Evolutionary conservation across 345 rosid species (phyloP).

Genomic region (Angophora floribunda): DNA sequence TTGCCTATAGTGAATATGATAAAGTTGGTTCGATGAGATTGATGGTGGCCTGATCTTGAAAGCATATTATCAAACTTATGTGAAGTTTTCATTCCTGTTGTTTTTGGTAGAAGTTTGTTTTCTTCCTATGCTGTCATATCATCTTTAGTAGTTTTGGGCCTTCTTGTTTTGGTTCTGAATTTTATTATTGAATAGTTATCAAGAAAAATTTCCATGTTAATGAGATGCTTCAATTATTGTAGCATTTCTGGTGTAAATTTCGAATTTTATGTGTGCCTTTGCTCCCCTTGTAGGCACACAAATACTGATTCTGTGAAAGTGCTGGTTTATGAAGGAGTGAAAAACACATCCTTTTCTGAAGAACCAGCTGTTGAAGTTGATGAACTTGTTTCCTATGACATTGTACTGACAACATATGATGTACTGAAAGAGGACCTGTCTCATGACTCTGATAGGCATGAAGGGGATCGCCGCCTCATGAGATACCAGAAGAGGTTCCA

Average conservation of each 20-base stretch:
- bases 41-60: neutral
- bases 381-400: slow-evolving; percentile 67
- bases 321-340: slow-evolving; percentile 79
- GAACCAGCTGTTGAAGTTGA: slow-evolving; percentile 35
- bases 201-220: neutral
- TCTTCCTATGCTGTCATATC: neutral
- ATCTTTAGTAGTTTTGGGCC: neutral
- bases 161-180: neutral
- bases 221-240: neutral
- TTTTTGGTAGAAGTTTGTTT: neutral
- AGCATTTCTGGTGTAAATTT: neutral
- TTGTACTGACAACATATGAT: slow-evolving; percentile 87
- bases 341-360: slow-evolving; percentile 51
- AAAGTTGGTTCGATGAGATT: neutral
- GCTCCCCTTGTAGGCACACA: slow-evolving; percentile 56
- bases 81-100: neutral
- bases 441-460: slow-evolving; percentile 89
- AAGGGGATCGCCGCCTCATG: slow-evolving; percentile 80
- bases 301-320: slow-evolving; percentile 68
- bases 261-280: neutral
- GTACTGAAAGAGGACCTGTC: slow-evolving; percentile 95
- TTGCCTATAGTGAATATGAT: neutral
- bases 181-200: neutral
- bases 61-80: neutral
- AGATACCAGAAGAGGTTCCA: slow-evolving; percentile 86